Base-by-base conservation (phyloP, 116 monocot species). In the Posidonia oceanica region DNA sequence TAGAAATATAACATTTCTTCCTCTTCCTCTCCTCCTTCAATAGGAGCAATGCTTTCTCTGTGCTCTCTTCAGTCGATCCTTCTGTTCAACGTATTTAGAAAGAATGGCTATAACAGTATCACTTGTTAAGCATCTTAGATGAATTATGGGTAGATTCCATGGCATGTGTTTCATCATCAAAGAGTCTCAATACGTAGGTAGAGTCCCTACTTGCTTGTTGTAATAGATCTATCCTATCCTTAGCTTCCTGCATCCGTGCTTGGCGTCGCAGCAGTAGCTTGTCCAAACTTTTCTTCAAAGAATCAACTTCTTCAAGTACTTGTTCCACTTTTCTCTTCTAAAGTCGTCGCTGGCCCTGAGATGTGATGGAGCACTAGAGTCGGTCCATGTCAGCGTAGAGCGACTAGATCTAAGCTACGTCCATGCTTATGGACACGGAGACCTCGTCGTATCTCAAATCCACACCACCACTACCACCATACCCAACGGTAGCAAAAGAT, bases 251-350 rank as follows among this genome's bases (percentile, higher is more conserved):
- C 29, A 29, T 29, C 29, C 29, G 55, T 63, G 71, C 83, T 54
- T 94, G 83, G 52, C 85, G 83, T 52, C 83, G 85, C 23, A 82
- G 3, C 13, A 71, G 70, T 70, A 75, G 75, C 67, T 62, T 87
- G 48, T 90, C 82, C 68, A 90, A 66, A 61, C 80, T 86, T 78
- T 82, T 86, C 74, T 79, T 83, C 72, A 86, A 71, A 11, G 86
- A 90, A 42, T 87, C 84, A 65, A 63, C 82, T 72, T 94, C 88
- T 77, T 86, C 94, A 4, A 76, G 62, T 48, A 88, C 71, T 40
- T 88, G 88, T 71, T 94, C 94, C 58, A 94, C 82, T 83, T 94
- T 94, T 78, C 97, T 85, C 62, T 86, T 92, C 97, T 93, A 98
- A 70, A 98, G 93, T 72, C 89, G 87, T 40, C 85, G 87, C 55